Base-by-base conservation (phyloP, 495 filamentous ascomycete genomes). In the Haplographium delicatum region DNA sequence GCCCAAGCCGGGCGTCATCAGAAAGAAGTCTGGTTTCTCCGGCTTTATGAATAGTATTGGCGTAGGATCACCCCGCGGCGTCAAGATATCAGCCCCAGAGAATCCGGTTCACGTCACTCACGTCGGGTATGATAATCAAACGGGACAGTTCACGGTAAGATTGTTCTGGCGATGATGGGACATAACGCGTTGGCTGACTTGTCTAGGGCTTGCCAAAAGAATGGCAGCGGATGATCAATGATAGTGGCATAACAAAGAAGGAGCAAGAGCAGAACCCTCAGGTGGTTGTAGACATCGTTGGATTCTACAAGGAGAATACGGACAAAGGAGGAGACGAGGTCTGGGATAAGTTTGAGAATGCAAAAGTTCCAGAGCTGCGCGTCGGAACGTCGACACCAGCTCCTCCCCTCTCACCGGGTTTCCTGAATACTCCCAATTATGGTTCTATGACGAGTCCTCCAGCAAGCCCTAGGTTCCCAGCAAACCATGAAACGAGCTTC, bases 31-130 rank as follows among this genome's bases (percentile, higher is more conserved):
- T 40, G 89, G 89, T 47, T 94, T 98, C 62, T 95, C 91, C 2
- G 90, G 84, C 58, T 95, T 97, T 63, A 84, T 98, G 79, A 61
- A 38, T 26, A 95, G 83, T 61, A 91, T 85, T 68, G 77, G 96
- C 67, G 78, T 97, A 39, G 89, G 93, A 28, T 91, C 88, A 22
- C 93, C 87, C 33, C 85, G 89, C 56, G 86, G 86, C 53, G 85
- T 93, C 27, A 85, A 94, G 61, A 97, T 98, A 53, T 97, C 93
- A 5, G 84, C 88, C 7, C 93, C 93, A 34, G 90, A 95, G 66
- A 96, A 98, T 63, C 94, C 94, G 9, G 89, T 97, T 23, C 93
- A 98, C 65, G 85, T 98, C 46, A 98, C 94, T 35, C 93, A 98
- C 63, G 93, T 98, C 47, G 91, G 94, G 42, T 96, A 95, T 65